phyloP scores from a whole-genome alignment of 257 asterid species.

The Solanum lycopersicoides region DNA sequence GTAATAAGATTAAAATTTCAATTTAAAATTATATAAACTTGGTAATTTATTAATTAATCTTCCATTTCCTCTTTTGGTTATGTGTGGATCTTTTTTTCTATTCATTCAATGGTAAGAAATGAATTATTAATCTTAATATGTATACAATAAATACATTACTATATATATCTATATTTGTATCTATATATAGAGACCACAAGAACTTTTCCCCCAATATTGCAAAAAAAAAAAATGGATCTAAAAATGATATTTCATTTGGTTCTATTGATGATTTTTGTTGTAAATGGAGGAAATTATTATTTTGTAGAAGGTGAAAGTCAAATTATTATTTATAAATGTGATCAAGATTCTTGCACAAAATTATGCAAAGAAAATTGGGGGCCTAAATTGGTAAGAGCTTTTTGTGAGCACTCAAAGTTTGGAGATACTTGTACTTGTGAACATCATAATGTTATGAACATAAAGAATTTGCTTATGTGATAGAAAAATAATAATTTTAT shows the following conservation, averaged over 20 bases:
- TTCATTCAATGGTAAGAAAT: not conserved
- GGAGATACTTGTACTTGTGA: not conserved
- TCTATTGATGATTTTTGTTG: not conserved
- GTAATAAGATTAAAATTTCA: not conserved
- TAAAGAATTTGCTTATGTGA: no score
- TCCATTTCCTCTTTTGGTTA: not conserved
- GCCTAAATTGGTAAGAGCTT: not conserved
- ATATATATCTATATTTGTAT: not conserved
- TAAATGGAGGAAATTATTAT: not conserved
- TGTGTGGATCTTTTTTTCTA: not conserved
- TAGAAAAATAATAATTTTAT: no score
- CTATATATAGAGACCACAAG: not conserved
- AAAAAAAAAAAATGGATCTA: not conserved
- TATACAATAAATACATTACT: not conserved
- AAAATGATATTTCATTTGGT: not conserved
- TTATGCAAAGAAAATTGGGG: not conserved
- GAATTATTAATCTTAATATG: not conserved
- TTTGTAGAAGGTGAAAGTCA: not conserved
- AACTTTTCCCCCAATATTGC: not conserved
- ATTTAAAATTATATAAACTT: not conserved
- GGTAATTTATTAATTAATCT: not conserved
- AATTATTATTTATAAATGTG: not conserved
- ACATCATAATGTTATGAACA: not conserved
- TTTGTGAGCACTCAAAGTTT: not conserved
- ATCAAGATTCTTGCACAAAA: not conserved